A percentile compares a stretch with the other conserved stretches of the same genome.
phyloP scores from a whole-genome alignment of 1,284 basidiomycete species.

The Marasmius oreades region DNA sequence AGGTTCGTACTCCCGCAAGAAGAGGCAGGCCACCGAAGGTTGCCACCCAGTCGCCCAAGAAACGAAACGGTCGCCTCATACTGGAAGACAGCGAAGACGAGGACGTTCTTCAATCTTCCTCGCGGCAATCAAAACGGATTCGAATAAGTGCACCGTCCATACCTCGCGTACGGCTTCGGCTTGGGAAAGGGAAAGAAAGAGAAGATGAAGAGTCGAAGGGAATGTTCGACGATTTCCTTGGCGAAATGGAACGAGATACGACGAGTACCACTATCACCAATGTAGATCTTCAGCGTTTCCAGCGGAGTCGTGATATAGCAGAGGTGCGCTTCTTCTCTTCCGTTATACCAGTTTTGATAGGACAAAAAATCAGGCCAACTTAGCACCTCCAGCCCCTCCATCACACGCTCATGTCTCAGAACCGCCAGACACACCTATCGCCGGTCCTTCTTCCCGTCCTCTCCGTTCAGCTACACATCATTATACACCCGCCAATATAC shows the following conservation, averaged over 20 bases:
- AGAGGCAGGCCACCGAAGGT: slow-evolving; percentile 21
- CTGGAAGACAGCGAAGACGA: slow-evolving; percentile 8
- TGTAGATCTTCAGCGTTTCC: slow-evolving; percentile 77
- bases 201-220: slow-evolving; percentile 41
- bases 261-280: slow-evolving; percentile 63
- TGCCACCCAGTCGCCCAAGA: slow-evolving; percentile 24
- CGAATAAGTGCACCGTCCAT: slow-evolving; percentile 27
- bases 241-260: slow-evolving; percentile 71
- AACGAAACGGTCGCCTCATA: slow-evolving; percentile 16
- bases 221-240: slow-evolving; percentile 83
- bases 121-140: slow-evolving; percentile 35
- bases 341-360: slow-evolving; percentile 7
- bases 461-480: slow-evolving; percentile 49
- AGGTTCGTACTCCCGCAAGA: slow-evolving; percentile 25
- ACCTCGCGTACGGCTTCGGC: slow-evolving; percentile 49
- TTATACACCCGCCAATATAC: slow-evolving; percentile 22
- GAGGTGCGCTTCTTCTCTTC: slow-evolving; percentile 48
- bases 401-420: slow-evolving; percentile 28
- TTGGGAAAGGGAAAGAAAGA: slow-evolving; percentile 47
- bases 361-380: slow-evolving; percentile 51
- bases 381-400: slow-evolving; percentile 34
- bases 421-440: slow-evolving; percentile 40
- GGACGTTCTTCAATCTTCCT: slow-evolving; percentile 9
- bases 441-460: slow-evolving; percentile 60
- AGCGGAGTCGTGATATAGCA: slow-evolving; percentile 64